Conservation (phyloP, 2,329 filamentous ascomycete genomes). For the Alternaria hordeiaustralica region DNA sequence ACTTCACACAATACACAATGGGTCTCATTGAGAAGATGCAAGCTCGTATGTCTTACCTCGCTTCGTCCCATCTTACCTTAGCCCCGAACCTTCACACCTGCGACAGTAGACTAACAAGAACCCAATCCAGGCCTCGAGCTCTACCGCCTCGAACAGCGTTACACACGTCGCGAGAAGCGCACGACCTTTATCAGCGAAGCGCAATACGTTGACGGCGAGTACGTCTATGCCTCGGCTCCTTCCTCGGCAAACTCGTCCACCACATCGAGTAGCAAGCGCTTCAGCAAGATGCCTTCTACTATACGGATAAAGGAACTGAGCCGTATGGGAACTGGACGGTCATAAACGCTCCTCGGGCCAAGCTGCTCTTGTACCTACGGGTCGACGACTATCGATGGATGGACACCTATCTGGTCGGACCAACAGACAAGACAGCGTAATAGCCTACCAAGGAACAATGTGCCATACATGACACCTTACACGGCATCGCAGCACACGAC, state of each 20-base stretch:
- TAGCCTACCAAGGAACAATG: background rate
- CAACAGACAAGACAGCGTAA: background rate
- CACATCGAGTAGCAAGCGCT: constrained; percentile 35
- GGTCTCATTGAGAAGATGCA: constrained; percentile 50
- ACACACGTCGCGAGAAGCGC: constrained; percentile 88
- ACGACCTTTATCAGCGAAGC: constrained; percentile 89
- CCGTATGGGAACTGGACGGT: constrained; percentile 34
- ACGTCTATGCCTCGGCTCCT: constrained; percentile 69
- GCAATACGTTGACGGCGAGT: constrained; percentile 94
- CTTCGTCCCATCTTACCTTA: constrained; percentile 4
- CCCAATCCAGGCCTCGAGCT: constrained; percentile 73
- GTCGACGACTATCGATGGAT: background rate
- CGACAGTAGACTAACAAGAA: constrained; percentile 8
- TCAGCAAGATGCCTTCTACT: constrained; percentile 45
- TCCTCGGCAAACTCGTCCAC: constrained; percentile 39
- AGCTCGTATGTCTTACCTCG: constrained; percentile 42
- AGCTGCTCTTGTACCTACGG: background rate
- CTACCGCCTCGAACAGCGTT: constrained; percentile 93
- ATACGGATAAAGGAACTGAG: constrained; percentile 43
- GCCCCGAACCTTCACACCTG: constrained; percentile 4
- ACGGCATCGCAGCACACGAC: background rate
- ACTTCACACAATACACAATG: constrained; percentile 36
- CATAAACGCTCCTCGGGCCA: constrained; percentile 11
- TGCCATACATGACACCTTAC: background rate
- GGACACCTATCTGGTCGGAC: background rate